phyloP scores from a whole-genome alignment of 1,284 basidiomycete species.

The Exobasidium rhododendri region DNA sequence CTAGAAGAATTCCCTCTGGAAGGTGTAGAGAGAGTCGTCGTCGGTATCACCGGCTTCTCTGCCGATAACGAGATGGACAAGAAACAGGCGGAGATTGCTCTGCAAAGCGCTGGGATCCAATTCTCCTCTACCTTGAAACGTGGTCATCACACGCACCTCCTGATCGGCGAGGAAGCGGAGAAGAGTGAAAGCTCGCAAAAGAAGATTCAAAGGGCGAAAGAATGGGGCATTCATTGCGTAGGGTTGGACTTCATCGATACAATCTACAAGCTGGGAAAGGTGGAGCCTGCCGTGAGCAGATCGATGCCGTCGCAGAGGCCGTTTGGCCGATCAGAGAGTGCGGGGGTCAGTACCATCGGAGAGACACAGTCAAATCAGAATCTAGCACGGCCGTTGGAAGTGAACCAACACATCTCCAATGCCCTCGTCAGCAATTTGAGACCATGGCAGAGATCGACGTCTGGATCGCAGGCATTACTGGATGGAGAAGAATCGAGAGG shows the following conservation, averaged over 20 bases:
- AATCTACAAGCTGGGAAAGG: constrained; percentile 5
- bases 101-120: constrained; percentile 7
- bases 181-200: background rate
- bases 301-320: background rate
- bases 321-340: background rate
- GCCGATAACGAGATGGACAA: constrained; percentile 1
- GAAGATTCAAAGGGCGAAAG: constrained; percentile 2
- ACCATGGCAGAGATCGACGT: background rate
- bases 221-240: constrained; percentile 13
- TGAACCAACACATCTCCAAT: background rate
- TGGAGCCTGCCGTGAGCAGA: background rate
- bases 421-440: background rate
- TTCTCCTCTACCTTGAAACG: constrained; percentile 3
- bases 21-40: background rate
- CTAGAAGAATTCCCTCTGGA: background rate
- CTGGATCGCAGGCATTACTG: background rate
- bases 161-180: background rate
- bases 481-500: background rate
- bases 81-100: background rate
- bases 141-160: constrained; percentile 9
- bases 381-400: background rate
- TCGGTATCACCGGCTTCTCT: constrained; percentile 11
- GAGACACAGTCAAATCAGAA: background rate
- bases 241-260: constrained; percentile 10
- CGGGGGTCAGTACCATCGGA: background rate